Percentiles rank a stretch among this genome's conserved stretches.
These are phyloP conservation scores for Starmerella powellii DNA, from an alignment of 805 yeast species.

Conservation along the genomic window DNA sequence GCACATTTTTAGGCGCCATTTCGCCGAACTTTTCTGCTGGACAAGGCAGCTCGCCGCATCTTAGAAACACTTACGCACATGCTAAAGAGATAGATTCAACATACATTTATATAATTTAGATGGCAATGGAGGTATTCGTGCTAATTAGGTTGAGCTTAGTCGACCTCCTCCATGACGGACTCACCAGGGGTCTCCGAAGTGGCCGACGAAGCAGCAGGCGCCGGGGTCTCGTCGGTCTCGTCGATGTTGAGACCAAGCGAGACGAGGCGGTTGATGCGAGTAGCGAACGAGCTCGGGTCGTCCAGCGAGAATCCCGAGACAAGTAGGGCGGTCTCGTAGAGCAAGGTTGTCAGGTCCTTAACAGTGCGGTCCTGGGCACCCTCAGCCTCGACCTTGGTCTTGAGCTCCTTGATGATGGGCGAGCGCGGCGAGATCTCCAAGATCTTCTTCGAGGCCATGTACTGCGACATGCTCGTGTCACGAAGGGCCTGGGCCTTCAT, in stretches of 20 bases:
- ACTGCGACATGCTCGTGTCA: conserved; percentile 96
- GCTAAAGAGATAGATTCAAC: conserved; percentile 3
- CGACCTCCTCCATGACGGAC: conserved; percentile 99
- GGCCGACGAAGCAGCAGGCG: conserved; percentile 36
- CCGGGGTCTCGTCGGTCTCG: conserved; percentile 34
- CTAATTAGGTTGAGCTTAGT: conserved; percentile 35
- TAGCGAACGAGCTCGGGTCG: conserved; percentile 95
- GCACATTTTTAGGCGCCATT: no score
- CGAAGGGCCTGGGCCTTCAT: conserved; percentile 99
- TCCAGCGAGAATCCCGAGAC: conserved; percentile 98
- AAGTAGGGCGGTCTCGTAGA: conserved; percentile 94
- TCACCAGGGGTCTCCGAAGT: conserved; percentile 56
- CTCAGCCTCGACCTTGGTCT: conserved; percentile 88
- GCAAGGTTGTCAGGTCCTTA: conserved; percentile 88
- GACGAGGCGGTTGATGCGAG: conserved; percentile 95
- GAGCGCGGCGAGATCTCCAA: conserved; percentile 97
- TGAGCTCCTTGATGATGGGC: conserved; percentile 87
- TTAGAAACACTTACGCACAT: no score
- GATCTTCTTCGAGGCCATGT: conserved; percentile 99
- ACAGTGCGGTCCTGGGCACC: conserved; percentile 98
- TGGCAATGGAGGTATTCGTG: neutral
- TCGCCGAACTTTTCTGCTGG: no score
- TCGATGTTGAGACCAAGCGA: conserved; percentile 97
- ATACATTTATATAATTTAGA: neutral
- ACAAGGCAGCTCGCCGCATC: no score